phyloP scores from a whole-genome alignment of 805 yeast genomes.

The Yarrowia sp. region DNA sequence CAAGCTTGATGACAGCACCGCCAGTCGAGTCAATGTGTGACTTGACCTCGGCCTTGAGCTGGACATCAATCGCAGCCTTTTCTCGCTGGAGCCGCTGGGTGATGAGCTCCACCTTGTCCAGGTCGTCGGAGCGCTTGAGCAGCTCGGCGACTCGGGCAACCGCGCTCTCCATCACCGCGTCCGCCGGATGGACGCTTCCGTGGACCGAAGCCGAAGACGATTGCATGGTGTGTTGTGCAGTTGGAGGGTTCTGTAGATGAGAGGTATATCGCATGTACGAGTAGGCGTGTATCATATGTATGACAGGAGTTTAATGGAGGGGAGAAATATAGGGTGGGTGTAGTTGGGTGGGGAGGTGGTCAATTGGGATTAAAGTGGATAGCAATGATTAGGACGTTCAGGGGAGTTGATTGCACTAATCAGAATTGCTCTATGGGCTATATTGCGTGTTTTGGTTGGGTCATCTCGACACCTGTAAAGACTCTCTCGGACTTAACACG shows the following conservation, averaged over 20 bases:
- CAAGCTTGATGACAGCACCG: conserved; percentile 38
- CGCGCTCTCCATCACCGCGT: conserved; percentile 27
- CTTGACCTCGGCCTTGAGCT: conserved; percentile 66
- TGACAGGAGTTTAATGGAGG: background rate
- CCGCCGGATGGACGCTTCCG: background rate
- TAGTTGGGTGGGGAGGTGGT: no score
- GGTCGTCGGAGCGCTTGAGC: conserved; percentile 34
- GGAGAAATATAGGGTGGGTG: no score
- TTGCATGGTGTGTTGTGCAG: background rate
- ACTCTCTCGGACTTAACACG: background rate
- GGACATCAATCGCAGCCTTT: conserved; percentile 69
- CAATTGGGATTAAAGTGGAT: no score
- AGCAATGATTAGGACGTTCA: no score
- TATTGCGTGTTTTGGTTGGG: no score
- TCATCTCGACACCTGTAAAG: no score
- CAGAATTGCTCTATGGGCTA: no score
- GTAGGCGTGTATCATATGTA: background rate
- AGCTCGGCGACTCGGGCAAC: conserved; percentile 32
- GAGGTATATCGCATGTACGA: background rate
- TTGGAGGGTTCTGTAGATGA: no score
- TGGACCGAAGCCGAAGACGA: conserved; percentile 20
- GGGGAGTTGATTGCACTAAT: no score
- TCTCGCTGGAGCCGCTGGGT: conserved; percentile 47
- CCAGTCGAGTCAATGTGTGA: conserved; percentile 57
- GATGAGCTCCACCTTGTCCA: conserved; percentile 38